These are phyloP conservation scores for Clonostachys solani DNA, from an alignment of 2,329 filamentous ascomycete genomes.

Conservation along the genomic window DNA sequence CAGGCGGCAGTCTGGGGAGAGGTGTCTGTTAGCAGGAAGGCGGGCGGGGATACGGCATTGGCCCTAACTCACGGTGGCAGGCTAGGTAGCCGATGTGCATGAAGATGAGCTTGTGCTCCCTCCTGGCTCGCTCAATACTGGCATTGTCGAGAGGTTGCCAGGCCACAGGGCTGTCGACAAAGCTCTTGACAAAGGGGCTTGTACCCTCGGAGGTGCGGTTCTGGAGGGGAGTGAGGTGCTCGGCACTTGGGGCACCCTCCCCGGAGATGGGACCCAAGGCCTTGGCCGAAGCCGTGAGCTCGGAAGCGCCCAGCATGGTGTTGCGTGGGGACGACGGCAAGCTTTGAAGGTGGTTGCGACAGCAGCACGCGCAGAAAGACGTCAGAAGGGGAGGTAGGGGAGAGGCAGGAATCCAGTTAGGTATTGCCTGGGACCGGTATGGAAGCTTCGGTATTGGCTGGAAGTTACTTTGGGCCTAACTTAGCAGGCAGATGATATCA, in stretches of 20 bases:
- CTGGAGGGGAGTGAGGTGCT: conserved; percentile 14
- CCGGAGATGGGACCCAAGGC: conserved; percentile 19
- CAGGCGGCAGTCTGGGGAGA: conserved; percentile 68
- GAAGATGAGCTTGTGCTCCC: conserved; percentile 84
- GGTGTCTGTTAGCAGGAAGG: conserved; percentile 8
- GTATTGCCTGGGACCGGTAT: too few species aligned
- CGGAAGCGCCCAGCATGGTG: conserved; percentile 27
- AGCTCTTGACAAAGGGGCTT: conserved; percentile 62
- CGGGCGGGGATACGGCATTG: not conserved
- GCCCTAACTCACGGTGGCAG: conserved; percentile 74
- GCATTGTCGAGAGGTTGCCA: conserved; percentile 89
- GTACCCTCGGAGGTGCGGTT: conserved; percentile 30
- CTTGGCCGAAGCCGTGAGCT: conserved; percentile 28
- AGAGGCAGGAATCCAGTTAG: too few species aligned
- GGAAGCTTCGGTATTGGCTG: too few species aligned
- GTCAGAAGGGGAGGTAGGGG: too few species aligned
- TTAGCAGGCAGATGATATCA: too few species aligned
- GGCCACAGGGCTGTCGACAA: conserved; percentile 76
- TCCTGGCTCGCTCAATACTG: conserved; percentile 70
- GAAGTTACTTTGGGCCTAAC: too few species aligned
- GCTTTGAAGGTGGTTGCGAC: too few species aligned
- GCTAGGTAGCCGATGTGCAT: conserved; percentile 93
- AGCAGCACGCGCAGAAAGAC: too few species aligned
- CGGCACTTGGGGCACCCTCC: conserved; percentile 4
- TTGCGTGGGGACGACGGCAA: too few species aligned